These are phyloP conservation scores for Prunus davidiana DNA, from an alignment of 306 rosid species.

Conservation along the genomic window DNA sequence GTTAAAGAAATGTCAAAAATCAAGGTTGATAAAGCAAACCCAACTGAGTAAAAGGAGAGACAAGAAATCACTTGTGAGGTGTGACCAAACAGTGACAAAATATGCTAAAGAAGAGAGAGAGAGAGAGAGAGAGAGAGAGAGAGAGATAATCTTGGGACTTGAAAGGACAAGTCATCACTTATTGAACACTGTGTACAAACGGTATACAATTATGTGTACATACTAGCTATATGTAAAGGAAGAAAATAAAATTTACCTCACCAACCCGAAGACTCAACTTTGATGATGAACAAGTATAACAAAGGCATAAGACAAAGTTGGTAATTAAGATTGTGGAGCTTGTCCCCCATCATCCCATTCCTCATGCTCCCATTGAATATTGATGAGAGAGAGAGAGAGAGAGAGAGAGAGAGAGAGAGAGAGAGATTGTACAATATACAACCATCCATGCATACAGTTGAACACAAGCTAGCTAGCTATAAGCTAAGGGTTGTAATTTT, in stretches of 20 bases:
- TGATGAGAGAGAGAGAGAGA: constrained; percentile 10
- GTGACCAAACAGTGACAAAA: constrained; percentile 58
- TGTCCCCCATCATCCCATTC: constrained; percentile 40
- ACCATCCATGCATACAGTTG: background rate
- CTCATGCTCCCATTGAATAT: background rate
- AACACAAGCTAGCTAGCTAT: background rate
- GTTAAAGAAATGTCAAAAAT: constrained; percentile 31
- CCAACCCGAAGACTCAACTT: background rate
- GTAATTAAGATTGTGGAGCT: constrained; percentile 36
- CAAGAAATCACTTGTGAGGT: constrained; percentile 65
- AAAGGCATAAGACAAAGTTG: constrained; percentile 31
- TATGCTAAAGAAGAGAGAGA: constrained; percentile 23
- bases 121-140: constrained; percentile 27
- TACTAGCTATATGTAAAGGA: background rate
- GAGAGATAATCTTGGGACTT: constrained; percentile 55
- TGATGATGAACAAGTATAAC: background rate
- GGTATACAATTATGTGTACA: background rate
- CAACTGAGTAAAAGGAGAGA: constrained; percentile 47
- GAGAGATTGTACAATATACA: constrained; percentile 8
- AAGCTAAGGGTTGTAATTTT: too few species aligned
- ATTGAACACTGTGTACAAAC: constrained; percentile 24
- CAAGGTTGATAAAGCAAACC: constrained; percentile 41
- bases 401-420: constrained; percentile 11
- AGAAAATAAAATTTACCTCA: background rate
- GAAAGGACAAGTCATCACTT: constrained; percentile 44